Evolutionary conservation across 2,329 filamentous ascomycete genomes (phyloP), one percentile per base, ranked within the genome.

Genomic region (Incumbomyces delicatus): DNA sequence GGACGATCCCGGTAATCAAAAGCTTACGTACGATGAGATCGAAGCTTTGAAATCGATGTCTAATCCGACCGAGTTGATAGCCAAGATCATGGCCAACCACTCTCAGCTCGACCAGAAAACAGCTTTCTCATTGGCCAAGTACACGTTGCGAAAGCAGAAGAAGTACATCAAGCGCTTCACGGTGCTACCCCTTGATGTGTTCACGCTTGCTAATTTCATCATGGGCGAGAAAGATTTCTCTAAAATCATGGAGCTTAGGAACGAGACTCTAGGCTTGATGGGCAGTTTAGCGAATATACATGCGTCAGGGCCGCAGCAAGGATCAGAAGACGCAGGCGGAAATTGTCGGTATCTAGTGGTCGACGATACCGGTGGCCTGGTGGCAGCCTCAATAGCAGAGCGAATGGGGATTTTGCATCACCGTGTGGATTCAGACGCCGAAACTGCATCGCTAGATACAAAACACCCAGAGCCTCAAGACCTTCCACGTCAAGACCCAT

Each of bases 41-140:
- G 82, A 86, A 60, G 76, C 76, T 54, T 66, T 86, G 53, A 87
- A 87, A 63, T 76, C 75, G 58, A 80, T 81, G 2, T 82, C 82
- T 4, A 86, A 87, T 0, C 90, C 89, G 11, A 85, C 85, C 62
- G 89, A 94, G 43, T 77, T 98, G 40, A 92, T 98, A 53, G 83
- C 86, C n/a, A 94, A 89, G 66, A 80, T 98, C 20, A 77, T 98
- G 65, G 76, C 88, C 27, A 92, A 88, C 36, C 92, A 98, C 65
- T 82, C 85, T 14, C 85, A 83, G 1, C 75, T 98, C 36, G 88
- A 94, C 56, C 85, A 96, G 68, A 98, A 98, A 73, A 96, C 92
- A 0, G 76, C 81, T 0, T 98, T 94, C 60, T 94, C 88, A 2
- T 72, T 95, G 48, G 89, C 90, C 36, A 98, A 98, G 65, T 98